Base-by-base conservation (phyloP, 495 filamentous ascomycete species). In the Penicillium antarcticum region DNA sequence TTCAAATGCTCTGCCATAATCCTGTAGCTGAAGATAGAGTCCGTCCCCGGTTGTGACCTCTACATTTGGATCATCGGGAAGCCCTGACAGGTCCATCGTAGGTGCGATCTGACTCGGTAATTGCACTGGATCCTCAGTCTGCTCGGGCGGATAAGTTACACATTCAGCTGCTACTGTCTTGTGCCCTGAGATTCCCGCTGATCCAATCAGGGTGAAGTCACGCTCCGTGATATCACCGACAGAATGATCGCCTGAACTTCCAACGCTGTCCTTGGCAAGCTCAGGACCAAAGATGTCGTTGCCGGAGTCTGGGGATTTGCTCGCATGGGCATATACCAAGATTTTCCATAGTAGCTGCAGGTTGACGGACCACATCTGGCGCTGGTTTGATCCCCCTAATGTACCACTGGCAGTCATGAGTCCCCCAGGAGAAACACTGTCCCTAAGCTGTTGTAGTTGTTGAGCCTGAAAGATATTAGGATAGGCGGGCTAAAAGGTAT, bases 151-250 rank as follows among this genome's bases (percentile, higher is more conserved):
- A 43, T 68, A 66, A 14, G 61, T 63, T 10, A 64, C 66, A 41
- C 66, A 61, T 29, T 70, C 67, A 24, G 51, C 41, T 0, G 61
- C 65, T 4, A 70, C 67, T 2, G 67, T 65, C 26, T 60, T 65
- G 41, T 70, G 67, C 5, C 65, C 67, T 38, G 67, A 65, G 5
- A 70, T 68, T 0, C 67, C 67, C 29, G 65, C 67, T 1, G 67
- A 70, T 29, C 67, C 67, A 49, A 70, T 61, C 9, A 70, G 46
- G 10, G 67, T 48, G 26, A 70, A 65, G 17, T 67, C 66, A 4
- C 55, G 65, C 8, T 65, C 67, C 2, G 57, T 51, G 35, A 65
- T 61, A 29, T 41, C 46, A 32, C 45, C 41, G 3, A 44, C 32
- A 6, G 48, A 43, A 26, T 52, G 34, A 18, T 48, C 31, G 5